Base-by-base conservation (phyloP, 2,329 filamentous ascomycete genomes). In the Aspergillus alliaceus region DNA sequence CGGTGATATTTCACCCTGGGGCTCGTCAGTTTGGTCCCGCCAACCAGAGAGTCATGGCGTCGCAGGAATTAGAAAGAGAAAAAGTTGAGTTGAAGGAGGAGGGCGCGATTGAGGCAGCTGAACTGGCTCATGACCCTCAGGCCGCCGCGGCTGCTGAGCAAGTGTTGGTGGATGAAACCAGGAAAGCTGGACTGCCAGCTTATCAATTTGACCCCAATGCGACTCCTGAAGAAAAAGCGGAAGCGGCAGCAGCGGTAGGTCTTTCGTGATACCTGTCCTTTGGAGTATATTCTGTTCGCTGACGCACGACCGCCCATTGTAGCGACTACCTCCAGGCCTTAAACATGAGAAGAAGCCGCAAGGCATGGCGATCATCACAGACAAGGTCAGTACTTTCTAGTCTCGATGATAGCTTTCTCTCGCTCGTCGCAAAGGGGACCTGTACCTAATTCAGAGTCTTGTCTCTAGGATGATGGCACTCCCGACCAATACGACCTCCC, bases 171-270 rank as follows among this genome's bases (percentile, higher is more conserved):
- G 81, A 90, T 53, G 87, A 96, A 73, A 91, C 90, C 64, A 86
- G 83, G 69, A 88, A 89, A 67, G 90, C 89, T 12, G 95, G 95
- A 40, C 85, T 89, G 24, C 79, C 88, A 29, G 93, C 91, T 62
- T 95, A 90, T 72, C 85, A 87, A 60, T 99, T 98, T 77, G 84
- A 99, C 71, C 91, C 95, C 1, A 79, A 96, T 79, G 93, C 92
- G 40, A 88, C 83, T 42, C 83, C 89, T 1, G 90, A 92, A 72
- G 83, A 96, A 75, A 99, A 99, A 80, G 88, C 84, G 59, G 88
- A 88, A 31, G 90, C 93, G 72, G 88, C 89, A 22, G 81, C 84
- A 81, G 84, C 87, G 70, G 91, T 96, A 82, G 68, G 88, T 82
- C 12, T 37, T 6, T 20, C 22, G 12, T 40, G n/a, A 22, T 29